These are phyloP conservation scores for Xylaria sp. DNA, from an alignment of 2,329 filamentous ascomycete species.

Conservation along the genomic window DNA sequence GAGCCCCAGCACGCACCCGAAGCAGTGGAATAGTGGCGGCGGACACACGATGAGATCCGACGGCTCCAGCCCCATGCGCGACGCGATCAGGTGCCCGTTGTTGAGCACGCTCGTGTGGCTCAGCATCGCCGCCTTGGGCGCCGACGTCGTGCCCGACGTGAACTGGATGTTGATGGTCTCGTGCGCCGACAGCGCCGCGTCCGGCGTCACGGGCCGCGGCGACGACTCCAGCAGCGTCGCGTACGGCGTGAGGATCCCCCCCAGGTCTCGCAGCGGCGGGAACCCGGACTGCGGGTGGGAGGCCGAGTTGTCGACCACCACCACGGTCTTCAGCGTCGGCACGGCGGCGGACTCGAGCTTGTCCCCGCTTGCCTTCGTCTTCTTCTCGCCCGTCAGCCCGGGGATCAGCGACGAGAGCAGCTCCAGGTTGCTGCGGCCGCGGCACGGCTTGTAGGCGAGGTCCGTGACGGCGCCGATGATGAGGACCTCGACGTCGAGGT, in stretches of 20 bases:
- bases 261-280: constrained; percentile 51
- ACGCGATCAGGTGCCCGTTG: constrained; percentile 86
- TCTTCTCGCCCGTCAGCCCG: constrained; percentile 35
- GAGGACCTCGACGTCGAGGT: constrained; percentile 77
- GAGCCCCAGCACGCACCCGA: constrained; percentile 91
- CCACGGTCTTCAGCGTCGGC: constrained; percentile 74
- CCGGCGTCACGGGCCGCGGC: constrained; percentile 54
- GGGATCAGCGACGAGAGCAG: constrained; percentile 60
- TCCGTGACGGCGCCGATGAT: constrained; percentile 91
- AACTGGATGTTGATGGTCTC: constrained; percentile 97
- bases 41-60: constrained; percentile 84
- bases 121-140: constrained; percentile 91
- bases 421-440: constrained; percentile 63
- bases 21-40: constrained; percentile 89
- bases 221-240: constrained; percentile 52
- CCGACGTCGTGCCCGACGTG: constrained; percentile 92
- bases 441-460: constrained; percentile 71
- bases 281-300: constrained; percentile 59
- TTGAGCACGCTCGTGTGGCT: constrained; percentile 89
- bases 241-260: constrained; percentile 59
- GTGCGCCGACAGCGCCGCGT: constrained; percentile 61
- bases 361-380: constrained; percentile 29
- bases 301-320: constrained; percentile 81
- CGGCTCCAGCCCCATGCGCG: constrained; percentile 82
- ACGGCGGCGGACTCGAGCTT: constrained; percentile 60